These are phyloP conservation scores for Alnus glutinosa DNA, from an alignment of 306 rosid species.

Conservation along the genomic window DNA sequence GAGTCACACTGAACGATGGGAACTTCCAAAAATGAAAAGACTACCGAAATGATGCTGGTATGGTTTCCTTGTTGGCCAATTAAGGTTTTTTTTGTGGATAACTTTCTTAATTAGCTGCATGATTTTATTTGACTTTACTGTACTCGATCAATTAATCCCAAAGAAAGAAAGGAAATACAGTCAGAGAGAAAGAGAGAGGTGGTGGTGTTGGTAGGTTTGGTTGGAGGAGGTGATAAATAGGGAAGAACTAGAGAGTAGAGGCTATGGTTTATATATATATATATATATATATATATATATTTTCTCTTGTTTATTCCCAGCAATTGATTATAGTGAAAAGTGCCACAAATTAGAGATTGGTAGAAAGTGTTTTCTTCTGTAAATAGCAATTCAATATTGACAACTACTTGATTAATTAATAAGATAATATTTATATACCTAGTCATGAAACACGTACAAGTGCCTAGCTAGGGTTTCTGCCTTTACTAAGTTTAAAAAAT, in stretches of 20 bases:
- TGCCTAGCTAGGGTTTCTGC: background rate
- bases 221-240: background rate
- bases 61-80: background rate
- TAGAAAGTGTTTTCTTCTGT: slow-evolving; percentile 7
- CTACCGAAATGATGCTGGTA: no score
- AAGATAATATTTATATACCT: background rate
- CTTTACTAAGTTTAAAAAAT: background rate
- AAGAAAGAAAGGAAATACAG: no score
- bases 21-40: no score
- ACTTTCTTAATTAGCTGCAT: no score
- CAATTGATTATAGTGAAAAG: background rate
- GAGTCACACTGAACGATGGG: no score
- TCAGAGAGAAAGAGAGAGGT: background rate
- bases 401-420: slow-evolving; percentile 2
- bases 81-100: background rate
- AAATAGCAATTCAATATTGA: background rate
- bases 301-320: background rate
- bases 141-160: background rate
- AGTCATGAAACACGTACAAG: background rate
- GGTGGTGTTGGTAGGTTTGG: slow-evolving; percentile 1
- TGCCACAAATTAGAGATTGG: slow-evolving; percentile 1
- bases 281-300: no score
- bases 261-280: background rate
- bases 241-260: slow-evolving; percentile 5
- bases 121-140: no score